Evolutionary conservation across 768 basidiomycete genomes (phyloP).

Genomic region (Imleria badia): DNA sequence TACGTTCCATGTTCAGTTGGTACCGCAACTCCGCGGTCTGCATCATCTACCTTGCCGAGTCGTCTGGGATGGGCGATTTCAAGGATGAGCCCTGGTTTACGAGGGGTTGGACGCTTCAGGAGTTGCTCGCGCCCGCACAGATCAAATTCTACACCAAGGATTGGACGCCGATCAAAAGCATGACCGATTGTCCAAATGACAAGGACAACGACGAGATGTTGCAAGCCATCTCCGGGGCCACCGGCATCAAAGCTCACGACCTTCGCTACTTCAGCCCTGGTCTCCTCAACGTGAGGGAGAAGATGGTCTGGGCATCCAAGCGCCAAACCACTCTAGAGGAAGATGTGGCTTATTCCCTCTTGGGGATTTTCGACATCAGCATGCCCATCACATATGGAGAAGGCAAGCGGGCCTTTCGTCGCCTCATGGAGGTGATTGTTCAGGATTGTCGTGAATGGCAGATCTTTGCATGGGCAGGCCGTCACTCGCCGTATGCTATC

Average conservation of each 20-base stretch:
- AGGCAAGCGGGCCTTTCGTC: constrained; percentile 10
- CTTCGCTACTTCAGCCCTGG: constrained; percentile 5
- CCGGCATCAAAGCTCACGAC: not conserved
- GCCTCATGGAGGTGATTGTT: constrained; percentile 6
- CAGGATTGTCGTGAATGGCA: constrained; percentile 11
- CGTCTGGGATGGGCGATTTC: not conserved
- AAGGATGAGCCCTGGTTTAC: constrained; percentile 4
- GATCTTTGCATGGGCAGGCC: constrained; percentile 8
- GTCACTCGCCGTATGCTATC: constrained; percentile 4
- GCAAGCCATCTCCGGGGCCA: not conserved
- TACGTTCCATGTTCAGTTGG: constrained; percentile 10
- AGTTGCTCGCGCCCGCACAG: constrained; percentile 3
- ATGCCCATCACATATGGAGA: constrained; percentile 10
- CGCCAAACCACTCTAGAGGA: constrained; percentile 1
- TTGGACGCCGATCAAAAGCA: not conserved
- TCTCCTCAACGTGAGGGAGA: constrained; percentile 6
- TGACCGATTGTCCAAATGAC: not conserved
- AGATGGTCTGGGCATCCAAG: constrained; percentile 11
- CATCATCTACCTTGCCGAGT: not conserved
- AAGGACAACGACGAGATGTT: not conserved
- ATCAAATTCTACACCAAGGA: constrained; percentile 6
- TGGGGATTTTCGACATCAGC: constrained; percentile 9
- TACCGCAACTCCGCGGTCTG: constrained; percentile 1
- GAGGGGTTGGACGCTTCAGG: constrained; percentile 10
- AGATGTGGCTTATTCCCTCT: constrained; percentile 4